Evolutionary conservation across 192 early-diverging fungal genomes (phyloP).

Genomic region (Coemansia brasiliensis): DNA sequence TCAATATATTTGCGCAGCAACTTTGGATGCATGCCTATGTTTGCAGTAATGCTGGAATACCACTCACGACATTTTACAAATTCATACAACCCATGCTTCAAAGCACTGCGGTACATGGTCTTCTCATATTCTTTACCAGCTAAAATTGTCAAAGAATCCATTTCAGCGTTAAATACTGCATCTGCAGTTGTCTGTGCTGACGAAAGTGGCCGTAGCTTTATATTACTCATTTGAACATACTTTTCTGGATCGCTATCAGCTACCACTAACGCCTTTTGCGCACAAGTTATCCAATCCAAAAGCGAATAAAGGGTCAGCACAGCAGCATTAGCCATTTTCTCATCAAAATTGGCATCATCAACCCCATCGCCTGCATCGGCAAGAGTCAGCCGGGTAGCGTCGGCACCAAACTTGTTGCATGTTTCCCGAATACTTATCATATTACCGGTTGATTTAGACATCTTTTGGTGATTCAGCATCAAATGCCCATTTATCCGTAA

Average conservation of each 20-base stretch:
- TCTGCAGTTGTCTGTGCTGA: slow-evolving; percentile 70
- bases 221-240: slow-evolving; percentile 31
- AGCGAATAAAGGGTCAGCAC: slow-evolving; percentile 90
- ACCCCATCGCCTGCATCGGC: slow-evolving; percentile 95
- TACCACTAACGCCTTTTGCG: slow-evolving; percentile 55
- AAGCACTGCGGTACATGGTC: slow-evolving; percentile 89
- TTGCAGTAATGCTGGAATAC: slow-evolving; percentile 79
- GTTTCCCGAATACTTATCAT: slow-evolving; percentile 84
- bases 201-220: slow-evolving; percentile 52
- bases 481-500: slow-evolving; percentile 94
- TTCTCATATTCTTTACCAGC: slow-evolving; percentile 71
- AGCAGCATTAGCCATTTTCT: slow-evolving; percentile 90
- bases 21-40: slow-evolving; percentile 81
- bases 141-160: slow-evolving; percentile 70
- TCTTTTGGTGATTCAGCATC: slow-evolving; percentile 93
- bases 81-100: slow-evolving; percentile 91
- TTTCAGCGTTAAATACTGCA: slow-evolving; percentile 87
- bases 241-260: slow-evolving; percentile 54
- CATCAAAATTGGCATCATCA: slow-evolving; percentile 99
- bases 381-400: slow-evolving; percentile 91
- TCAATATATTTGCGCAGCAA: slow-evolving; percentile 82
- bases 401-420: slow-evolving; percentile 86
- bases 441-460: slow-evolving; percentile 98
- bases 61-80: slow-evolving; percentile 81
- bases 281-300: slow-evolving; percentile 86